These are phyloP conservation scores for Cyberlindnera meyerae DNA, from an alignment of 805 yeast species.

Conservation along the genomic window DNA sequence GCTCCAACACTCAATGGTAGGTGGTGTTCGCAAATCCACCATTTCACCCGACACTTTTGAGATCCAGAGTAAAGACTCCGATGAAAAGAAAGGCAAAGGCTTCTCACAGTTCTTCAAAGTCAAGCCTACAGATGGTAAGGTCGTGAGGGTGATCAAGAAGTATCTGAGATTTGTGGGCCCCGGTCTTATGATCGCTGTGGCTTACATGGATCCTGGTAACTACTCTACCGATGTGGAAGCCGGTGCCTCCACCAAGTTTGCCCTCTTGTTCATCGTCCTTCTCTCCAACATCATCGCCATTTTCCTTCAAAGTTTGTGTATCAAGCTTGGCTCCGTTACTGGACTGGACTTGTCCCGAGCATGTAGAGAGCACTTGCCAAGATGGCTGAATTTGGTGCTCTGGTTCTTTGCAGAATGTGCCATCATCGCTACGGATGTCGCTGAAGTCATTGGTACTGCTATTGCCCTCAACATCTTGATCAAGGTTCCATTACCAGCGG, in stretches of 20 bases:
- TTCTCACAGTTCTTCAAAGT: too few species aligned
- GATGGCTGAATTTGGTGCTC: slow-evolving; percentile 50
- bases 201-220: slow-evolving; percentile 98
- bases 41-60: too few species aligned
- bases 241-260: slow-evolving; percentile 82
- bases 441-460: slow-evolving; percentile 98
- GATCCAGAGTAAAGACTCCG: too few species aligned
- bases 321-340: slow-evolving; percentile 88
- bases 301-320: slow-evolving; percentile 77
- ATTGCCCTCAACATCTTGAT: slow-evolving; percentile 83
- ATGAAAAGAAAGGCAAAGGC: too few species aligned
- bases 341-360: slow-evolving; percentile 88
- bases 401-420: slow-evolving; percentile 85
- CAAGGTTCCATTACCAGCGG: slow-evolving; percentile 72
- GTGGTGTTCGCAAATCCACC: too few species aligned
- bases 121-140: too few species aligned
- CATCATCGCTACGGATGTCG: slow-evolving; percentile 91
- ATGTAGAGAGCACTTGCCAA: slow-evolving; percentile 72
- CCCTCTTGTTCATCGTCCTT: slow-evolving; percentile 70
- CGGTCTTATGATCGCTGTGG: slow-evolving; percentile 90
- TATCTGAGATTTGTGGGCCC: slow-evolving; percentile 81
- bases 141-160: too few species aligned
- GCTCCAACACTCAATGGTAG: too few species aligned
- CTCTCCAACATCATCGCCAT: slow-evolving; percentile 84
- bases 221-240: slow-evolving; percentile 93